Evolutionary conservation across 805 yeast species (phyloP).

Genomic region (Cyberlindnera xylosilytica): DNA sequence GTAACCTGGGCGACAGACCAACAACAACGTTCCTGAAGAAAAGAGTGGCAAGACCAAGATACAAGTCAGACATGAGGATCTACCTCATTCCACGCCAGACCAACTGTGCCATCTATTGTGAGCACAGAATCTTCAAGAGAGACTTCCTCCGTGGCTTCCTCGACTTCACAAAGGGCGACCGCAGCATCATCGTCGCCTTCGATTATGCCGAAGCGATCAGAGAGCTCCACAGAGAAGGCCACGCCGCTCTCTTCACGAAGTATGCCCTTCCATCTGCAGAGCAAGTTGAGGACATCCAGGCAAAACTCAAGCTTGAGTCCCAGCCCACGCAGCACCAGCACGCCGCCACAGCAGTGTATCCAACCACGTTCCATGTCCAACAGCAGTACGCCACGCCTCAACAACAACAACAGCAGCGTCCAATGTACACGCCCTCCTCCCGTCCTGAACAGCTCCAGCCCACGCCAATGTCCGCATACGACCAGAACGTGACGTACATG

Average conservation of each 20-base stretch:
- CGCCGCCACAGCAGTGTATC: no score
- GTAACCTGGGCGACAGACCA: slow-evolving; percentile 39
- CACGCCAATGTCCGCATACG: no score
- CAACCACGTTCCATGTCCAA: no score
- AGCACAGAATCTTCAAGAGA: slow-evolving; percentile 47
- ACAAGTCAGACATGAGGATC: slow-evolving; percentile 62
- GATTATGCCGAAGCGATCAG: slow-evolving; percentile 23
- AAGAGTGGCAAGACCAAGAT: slow-evolving; percentile 58
- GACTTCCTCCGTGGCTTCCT: slow-evolving; percentile 50
- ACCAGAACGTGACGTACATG: no score
- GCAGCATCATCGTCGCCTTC: slow-evolving; percentile 32
- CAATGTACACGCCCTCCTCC: no score
- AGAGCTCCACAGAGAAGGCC: slow-evolving; percentile 19
- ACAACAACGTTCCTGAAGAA: slow-evolving; percentile 51
- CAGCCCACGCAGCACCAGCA: no score
- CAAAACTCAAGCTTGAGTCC: no score
- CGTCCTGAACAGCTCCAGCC: no score
- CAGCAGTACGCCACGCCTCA: no score
- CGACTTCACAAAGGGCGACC: slow-evolving; percentile 30
- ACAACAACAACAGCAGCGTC: no score
- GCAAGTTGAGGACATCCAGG: slow-evolving; percentile 12
- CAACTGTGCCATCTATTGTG: slow-evolving; percentile 43
- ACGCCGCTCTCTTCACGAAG: slow-evolving; percentile 12
- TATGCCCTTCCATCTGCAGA: slow-evolving; percentile 18
- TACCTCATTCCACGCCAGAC: slow-evolving; percentile 45